Conservation (phyloP, 1,284 basidiomycete genomes). For the Golubevia sp. region DNA sequence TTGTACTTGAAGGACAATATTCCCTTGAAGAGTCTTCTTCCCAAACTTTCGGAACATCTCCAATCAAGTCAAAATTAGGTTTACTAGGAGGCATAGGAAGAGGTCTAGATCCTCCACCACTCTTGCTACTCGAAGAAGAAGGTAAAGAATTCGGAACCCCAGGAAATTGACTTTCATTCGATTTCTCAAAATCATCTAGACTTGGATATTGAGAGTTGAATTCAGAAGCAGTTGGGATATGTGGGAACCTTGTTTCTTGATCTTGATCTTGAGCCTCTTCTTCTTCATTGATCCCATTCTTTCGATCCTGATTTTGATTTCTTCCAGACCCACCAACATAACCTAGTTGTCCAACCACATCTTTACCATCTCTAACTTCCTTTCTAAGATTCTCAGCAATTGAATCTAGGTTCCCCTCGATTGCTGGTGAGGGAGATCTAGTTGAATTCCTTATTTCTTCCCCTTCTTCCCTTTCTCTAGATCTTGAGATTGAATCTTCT, state of each 20-base stretch:
- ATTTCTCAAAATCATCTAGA: slow-evolving; percentile 38
- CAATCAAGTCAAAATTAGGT: slow-evolving; percentile 24
- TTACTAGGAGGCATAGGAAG: slow-evolving; percentile 26
- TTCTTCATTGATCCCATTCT: not conserved
- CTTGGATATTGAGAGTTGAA: slow-evolving; percentile 35
- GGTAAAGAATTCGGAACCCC: too few species aligned
- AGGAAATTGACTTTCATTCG: not conserved
- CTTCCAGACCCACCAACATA: not conserved
- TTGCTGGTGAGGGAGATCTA: not conserved
- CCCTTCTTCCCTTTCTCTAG: not conserved
- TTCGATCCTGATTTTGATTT: not conserved
- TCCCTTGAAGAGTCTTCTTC: too few species aligned
- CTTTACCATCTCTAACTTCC: not conserved
- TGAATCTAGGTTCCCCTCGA: not conserved
- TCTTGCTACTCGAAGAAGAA: not conserved
- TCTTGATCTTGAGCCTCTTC: slow-evolving; percentile 5
- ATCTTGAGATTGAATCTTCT: too few species aligned
- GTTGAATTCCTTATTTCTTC: not conserved
- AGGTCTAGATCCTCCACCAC: slow-evolving; percentile 7
- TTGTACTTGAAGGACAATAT: too few species aligned
- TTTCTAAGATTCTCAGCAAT: not conserved
- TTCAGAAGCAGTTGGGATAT: slow-evolving; percentile 26
- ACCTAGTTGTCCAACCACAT: not conserved
- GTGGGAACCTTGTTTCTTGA: slow-evolving; percentile 10
- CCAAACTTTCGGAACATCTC: slow-evolving; percentile 20